Conservation (phyloP, 1,284 basidiomycete genomes). For the Coniferiporia sulphurascens region DNA sequence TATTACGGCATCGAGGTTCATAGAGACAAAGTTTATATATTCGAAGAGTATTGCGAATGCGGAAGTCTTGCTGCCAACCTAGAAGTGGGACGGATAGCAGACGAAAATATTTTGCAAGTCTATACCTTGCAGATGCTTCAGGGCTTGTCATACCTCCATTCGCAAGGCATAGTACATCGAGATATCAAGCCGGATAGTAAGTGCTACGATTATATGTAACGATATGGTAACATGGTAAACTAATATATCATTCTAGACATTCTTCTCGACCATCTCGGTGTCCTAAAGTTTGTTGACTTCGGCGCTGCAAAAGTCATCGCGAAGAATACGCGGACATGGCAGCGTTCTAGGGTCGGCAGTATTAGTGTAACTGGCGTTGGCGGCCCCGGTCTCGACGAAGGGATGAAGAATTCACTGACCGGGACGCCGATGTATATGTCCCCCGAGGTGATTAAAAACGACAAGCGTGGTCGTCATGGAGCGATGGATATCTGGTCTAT, state of each 20-base stretch:
- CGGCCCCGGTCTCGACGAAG: constrained; percentile 30
- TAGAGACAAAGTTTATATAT: constrained; percentile 98
- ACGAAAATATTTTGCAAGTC: constrained; percentile 93
- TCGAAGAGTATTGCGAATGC: constrained; percentile 98
- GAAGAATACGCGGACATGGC: constrained; percentile 87
- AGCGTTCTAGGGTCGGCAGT: constrained; percentile 43
- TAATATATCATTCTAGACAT: constrained; percentile 61
- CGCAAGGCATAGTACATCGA: constrained; percentile 89
- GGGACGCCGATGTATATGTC: constrained; percentile 99
- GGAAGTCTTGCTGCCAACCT: constrained; percentile 88
- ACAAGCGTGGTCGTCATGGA: constrained; percentile 81
- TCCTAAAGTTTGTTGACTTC: constrained; percentile 98
- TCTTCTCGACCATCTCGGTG: constrained; percentile 87
- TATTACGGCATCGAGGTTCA: constrained; percentile 99
- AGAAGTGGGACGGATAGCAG: constrained; percentile 94
- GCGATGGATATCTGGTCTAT: constrained; percentile 99
- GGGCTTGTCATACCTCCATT: constrained; percentile 91
- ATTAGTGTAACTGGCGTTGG: constrained; percentile 32
- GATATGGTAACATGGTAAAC: constrained; percentile 1
- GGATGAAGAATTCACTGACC: constrained; percentile 81
- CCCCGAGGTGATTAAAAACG: constrained; percentile 96
- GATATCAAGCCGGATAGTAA: constrained; percentile 99
- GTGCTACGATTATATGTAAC: constrained; percentile 32
- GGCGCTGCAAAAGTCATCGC: constrained; percentile 97
- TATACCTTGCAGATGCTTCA: constrained; percentile 98